Conservation (phyloP, 805 yeast genomes). For the Debaryomyces maramus region DNA sequence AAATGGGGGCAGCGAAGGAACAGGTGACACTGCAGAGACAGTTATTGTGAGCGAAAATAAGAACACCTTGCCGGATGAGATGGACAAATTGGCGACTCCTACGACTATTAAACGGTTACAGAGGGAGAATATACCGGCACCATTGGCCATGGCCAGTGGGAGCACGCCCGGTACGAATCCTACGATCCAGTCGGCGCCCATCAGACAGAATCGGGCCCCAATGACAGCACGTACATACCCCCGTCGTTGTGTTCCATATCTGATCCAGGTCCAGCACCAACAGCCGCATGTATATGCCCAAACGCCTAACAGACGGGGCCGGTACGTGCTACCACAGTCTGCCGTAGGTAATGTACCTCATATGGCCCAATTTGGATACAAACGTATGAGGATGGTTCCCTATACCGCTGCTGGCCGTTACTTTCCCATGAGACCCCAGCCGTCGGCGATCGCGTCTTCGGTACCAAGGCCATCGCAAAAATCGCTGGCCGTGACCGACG, state of each 20-base stretch:
- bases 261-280: constrained; percentile 5
- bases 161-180: constrained; percentile 14
- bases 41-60: constrained; percentile 1
- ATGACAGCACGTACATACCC: not conserved
- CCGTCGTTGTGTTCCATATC: constrained; percentile 1
- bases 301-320: not conserved
- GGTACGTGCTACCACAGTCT: constrained; percentile 1
- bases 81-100: constrained; percentile 17
- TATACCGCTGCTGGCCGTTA: constrained; percentile 11
- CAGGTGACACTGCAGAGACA: not conserved
- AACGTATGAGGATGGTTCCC: constrained; percentile 13
- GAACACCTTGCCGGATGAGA: constrained; percentile 8
- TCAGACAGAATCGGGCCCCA: constrained; percentile 12
- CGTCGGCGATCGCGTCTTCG: not conserved
- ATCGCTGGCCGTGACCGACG: constrained; percentile 43
- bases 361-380: not conserved
- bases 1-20: not conserved
- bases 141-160: constrained; percentile 20
- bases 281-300: not conserved
- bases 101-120: constrained; percentile 27
- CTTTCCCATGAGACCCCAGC: constrained; percentile 6
- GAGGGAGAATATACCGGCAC: constrained; percentile 33
- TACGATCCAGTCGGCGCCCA: constrained; percentile 36
- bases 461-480: not conserved
- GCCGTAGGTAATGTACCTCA: not conserved